Conservation (phyloP, 208 protist genomes). For the Ichthyophonus hoferi region DNA sequence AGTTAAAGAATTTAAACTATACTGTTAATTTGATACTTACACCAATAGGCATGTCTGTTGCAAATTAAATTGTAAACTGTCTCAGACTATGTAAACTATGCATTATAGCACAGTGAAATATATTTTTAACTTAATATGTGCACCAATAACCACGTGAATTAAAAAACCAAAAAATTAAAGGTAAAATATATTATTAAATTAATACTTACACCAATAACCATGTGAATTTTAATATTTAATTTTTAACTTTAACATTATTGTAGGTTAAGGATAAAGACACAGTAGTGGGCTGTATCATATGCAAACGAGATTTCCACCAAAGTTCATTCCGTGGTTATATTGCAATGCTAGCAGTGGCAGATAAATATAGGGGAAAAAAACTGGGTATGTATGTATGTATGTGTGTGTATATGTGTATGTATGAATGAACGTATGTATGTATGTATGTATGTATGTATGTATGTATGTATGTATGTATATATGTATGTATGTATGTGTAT, state of each 20-base stretch:
- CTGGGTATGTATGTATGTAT: constrained; percentile 48
- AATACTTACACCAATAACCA: not conserved
- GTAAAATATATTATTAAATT: not conserved
- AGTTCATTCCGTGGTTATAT: constrained; percentile 84
- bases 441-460: not conserved
- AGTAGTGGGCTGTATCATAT: constrained; percentile 80
- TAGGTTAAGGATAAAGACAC: constrained; percentile 40
- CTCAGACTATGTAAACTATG: no score
- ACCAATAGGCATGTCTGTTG: no score
- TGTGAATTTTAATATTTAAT: not conserved
- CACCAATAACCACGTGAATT: not conserved
- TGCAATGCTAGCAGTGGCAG: constrained; percentile 93
- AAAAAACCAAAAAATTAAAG: not conserved
- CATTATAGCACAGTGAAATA: not conserved
- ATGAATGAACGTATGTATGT: not conserved
- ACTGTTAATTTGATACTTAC: no score
- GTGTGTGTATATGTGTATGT: not conserved
- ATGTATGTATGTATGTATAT: not conserved
- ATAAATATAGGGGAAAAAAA: constrained; percentile 21
- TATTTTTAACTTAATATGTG: not conserved
- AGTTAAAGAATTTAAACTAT: no score
- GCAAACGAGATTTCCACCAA: constrained; percentile 56
- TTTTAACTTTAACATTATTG: not conserved
- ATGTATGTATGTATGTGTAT: not conserved
- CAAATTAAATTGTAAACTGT: no score